Evolutionary conservation across 768 basidiomycete species (phyloP).

Genomic region (Pisolithus orientalis): DNA sequence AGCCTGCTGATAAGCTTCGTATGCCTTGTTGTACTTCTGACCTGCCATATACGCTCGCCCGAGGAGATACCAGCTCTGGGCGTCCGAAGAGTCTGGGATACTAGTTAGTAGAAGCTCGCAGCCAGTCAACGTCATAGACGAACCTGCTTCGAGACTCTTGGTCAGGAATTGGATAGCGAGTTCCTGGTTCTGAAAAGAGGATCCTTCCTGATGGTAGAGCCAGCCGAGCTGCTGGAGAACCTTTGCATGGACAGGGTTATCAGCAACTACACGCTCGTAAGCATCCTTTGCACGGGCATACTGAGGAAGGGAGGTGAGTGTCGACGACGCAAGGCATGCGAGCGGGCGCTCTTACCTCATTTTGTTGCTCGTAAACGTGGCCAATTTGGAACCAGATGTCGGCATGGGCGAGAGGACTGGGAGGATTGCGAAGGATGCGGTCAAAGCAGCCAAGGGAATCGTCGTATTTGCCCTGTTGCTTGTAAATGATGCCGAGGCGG

Average conservation of each 20-base stretch:
- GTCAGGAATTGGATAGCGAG: conserved; percentile 90
- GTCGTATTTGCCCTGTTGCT: conserved; percentile 92
- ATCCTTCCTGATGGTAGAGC: conserved; percentile 94
- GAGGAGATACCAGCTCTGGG: conserved; percentile 98
- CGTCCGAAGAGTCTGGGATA: conserved; percentile 79
- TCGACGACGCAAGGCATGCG: neutral
- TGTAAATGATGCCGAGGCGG: conserved; percentile 97
- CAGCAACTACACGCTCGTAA: conserved; percentile 89
- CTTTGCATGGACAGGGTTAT: conserved; percentile 93
- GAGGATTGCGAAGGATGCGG: conserved; percentile 92
- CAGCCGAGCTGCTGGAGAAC: conserved; percentile 97
- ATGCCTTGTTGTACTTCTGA: conserved; percentile 98
- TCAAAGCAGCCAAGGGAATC: conserved; percentile 91
- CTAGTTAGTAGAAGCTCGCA: conserved; percentile 1
- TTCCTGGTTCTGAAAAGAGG: conserved; percentile 94
- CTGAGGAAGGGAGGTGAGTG: conserved; percentile 35
- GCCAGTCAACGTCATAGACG: conserved; percentile 18
- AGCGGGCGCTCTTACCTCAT: conserved; percentile 59
- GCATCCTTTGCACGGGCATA: conserved; percentile 88
- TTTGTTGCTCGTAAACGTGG: conserved; percentile 96
- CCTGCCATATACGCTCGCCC: conserved; percentile 99
- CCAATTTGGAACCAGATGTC: conserved; percentile 99
- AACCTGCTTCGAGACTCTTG: conserved; percentile 91
- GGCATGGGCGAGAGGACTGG: conserved; percentile 89
- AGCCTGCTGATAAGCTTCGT: conserved; percentile 98